phyloP scores from a whole-genome alignment of 78 protist genomes.

The Blattamonas nauphoetae region DNA sequence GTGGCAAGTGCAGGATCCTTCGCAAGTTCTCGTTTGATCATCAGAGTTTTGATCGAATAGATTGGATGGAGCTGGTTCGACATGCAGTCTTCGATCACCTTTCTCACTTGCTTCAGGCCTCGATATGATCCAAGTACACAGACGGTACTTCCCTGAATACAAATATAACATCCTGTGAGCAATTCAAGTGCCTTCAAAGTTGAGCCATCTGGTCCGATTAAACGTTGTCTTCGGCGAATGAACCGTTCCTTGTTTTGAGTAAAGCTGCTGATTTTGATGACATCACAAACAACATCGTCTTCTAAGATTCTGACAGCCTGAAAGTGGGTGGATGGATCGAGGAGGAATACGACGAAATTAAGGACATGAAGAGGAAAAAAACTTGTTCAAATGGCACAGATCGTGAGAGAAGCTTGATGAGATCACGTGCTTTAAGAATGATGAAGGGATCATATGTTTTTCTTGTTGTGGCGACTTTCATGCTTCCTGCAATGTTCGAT shows the following conservation, averaged over 20 bases:
- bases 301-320: slow-evolving; percentile 63
- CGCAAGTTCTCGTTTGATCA: slow-evolving; percentile 88
- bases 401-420: slow-evolving; percentile 77
- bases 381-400: slow-evolving; percentile 72
- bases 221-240: slow-evolving; percentile 88
- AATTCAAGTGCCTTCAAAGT: slow-evolving; percentile 94
- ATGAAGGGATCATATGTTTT: slow-evolving; percentile 93
- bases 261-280: slow-evolving; percentile 70
- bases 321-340: neutral
- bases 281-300: slow-evolving; percentile 77
- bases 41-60: slow-evolving; percentile 84
- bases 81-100: slow-evolving; percentile 88
- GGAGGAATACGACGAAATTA: neutral
- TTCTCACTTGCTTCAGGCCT: slow-evolving; percentile 66
- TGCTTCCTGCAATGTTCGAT: slow-evolving; percentile 19
- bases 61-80: slow-evolving; percentile 94
- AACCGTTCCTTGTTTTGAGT: slow-evolving; percentile 73
- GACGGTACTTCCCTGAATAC: slow-evolving; percentile 95
- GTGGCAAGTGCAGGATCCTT: slow-evolving; percentile 62
- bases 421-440: slow-evolving; percentile 83
- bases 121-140: slow-evolving; percentile 74
- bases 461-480: slow-evolving; percentile 86
- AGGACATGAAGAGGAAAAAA: neutral
- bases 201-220: slow-evolving; percentile 91
- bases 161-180: slow-evolving; percentile 81